Evolutionary conservation across 176 grass and related monocot species (phyloP), one percentile per base, ranked within the genome.

Genomic region (Dactylis glomerata): DNA sequence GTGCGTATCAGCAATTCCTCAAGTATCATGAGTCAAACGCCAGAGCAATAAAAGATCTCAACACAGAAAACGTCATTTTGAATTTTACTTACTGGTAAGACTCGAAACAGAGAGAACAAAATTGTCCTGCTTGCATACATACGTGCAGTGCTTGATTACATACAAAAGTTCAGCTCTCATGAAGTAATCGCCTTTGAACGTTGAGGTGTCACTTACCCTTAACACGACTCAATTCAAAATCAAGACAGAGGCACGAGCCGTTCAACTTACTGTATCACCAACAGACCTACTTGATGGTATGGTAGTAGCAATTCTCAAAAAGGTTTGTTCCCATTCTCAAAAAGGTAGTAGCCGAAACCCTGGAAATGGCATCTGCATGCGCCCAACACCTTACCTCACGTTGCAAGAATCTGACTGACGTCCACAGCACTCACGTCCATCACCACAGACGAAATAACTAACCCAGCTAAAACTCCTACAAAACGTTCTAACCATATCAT

Each of bases 311-410:
- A 44, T 44, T 72, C 19, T 52, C 19, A 52, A 52, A 52, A 52
- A 52, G 50, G 5, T 20, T 52, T 20, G 17, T 7, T 52, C 19
- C 50, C 50, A 22, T 14, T 28, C 23, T 47, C n/a, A n/a, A n/a
- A n/a, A n/a, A n/a, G n/a, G n/a, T n/a, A n/a, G n/a, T n/a, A n/a
- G n/a, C n/a, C n/a, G 3, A 73, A 45, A 73, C 69, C 70, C 41
- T 73, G 70, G 70, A 73, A 73, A 73, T 26, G 69, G 69, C 14
- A n/a, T 73, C 69, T 47, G 41, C 69, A 34, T n/a, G n/a, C n/a
- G 3, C 64, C 3, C 17, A 36, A 36, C 34, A 41, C 67, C 12
- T n/a, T n/a, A n/a, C 11, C 68, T 70, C 22, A 5, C 23, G n/a
- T 73, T 28, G 41, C 69, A 30, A 30, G 28, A 47, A 19, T 73